A percentile compares a stretch with the other conserved stretches of the same genome.
phyloP scores from a whole-genome alignment of 1,284 basidiomycete species.

The Leccinum griseonigrum region DNA sequence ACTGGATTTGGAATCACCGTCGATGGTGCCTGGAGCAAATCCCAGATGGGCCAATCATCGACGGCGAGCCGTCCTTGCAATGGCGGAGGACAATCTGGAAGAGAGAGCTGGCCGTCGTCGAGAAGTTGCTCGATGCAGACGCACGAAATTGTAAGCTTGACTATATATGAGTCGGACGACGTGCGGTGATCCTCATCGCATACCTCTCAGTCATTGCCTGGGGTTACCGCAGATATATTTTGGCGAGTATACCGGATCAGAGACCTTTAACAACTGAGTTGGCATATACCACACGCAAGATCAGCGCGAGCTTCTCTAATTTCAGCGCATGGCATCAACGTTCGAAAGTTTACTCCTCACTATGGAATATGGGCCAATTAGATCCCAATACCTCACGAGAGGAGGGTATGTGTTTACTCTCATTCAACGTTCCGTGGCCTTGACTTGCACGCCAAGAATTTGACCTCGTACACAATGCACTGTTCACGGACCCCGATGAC shows the following conservation, averaged over 20 bases:
- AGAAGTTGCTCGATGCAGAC: constrained; percentile 88
- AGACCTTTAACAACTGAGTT: constrained; percentile 62
- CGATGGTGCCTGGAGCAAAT: constrained; percentile 89
- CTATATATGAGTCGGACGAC: too few relatives aligned
- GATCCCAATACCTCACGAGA: constrained; percentile 56
- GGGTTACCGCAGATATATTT: constrained; percentile 86
- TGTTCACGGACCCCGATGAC: constrained; percentile 96
- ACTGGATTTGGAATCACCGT: constrained; percentile 97
- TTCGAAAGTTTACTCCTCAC: constrained; percentile 71
- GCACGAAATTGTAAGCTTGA: constrained; percentile 79
- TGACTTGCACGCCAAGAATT: constrained; percentile 60
- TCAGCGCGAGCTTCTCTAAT: constrained; percentile 94
- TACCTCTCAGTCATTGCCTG: constrained; percentile 77
- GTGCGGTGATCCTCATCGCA: constrained; percentile 1
- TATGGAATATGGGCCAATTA: constrained; percentile 63
- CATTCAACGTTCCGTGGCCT: not conserved
- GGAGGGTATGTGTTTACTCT: constrained; percentile 48
- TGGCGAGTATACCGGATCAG: constrained; percentile 64
- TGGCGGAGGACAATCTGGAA: constrained; percentile 83
- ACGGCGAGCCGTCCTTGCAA: constrained; percentile 42
- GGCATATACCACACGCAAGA: constrained; percentile 84
- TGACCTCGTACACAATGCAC: constrained; percentile 88
- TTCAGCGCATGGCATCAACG: constrained; percentile 99
- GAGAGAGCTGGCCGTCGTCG: constrained; percentile 79
- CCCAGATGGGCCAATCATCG: constrained; percentile 60